phyloP scores from a whole-genome alignment of 257 asterid genomes.

The Salvia hispanica region DNA sequence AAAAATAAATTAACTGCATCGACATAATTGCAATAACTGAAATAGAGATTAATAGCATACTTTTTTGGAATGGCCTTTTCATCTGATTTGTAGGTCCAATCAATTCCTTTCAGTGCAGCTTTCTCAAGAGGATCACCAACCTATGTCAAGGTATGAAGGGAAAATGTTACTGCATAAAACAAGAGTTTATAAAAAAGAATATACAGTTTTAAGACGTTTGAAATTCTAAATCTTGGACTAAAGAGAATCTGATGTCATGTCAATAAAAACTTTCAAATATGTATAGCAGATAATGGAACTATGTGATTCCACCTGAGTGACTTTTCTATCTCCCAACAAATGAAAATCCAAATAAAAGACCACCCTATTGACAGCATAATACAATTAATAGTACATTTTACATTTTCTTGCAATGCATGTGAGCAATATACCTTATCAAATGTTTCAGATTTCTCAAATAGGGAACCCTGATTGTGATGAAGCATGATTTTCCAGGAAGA shows the following conservation, averaged over 20 bases:
- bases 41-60: constrained; percentile 45
- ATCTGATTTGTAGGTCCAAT: constrained; percentile 93
- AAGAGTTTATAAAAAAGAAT: constrained; percentile 18
- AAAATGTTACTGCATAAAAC: constrained; percentile 25
- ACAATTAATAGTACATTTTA: not conserved
- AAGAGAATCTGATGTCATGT: constrained; percentile 6
- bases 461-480: constrained; percentile 14
- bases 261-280: constrained; percentile 10
- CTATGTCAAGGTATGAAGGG: constrained; percentile 45
- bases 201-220: constrained; percentile 12
- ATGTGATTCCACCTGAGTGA: not conserved
- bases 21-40: constrained; percentile 1
- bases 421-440: not conserved
- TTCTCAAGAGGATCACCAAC: constrained; percentile 99
- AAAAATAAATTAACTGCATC: constrained; percentile 1
- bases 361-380: constrained; percentile 4
- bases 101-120: constrained; percentile 97
- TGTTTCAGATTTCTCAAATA: constrained; percentile 13
- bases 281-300: constrained; percentile 7
- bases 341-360: constrained; percentile 1
- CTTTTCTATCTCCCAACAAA: not conserved
- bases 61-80: constrained; percentile 93
- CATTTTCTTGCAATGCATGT: constrained; percentile 6
- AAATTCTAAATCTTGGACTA: not conserved
- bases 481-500: not conserved